Percentiles rank a stretch among this genome's conserved stretches.
Evolutionary conservation across 306 rosid genomes (phyloP).

Genomic region (Quercus agrifolia): DNA sequence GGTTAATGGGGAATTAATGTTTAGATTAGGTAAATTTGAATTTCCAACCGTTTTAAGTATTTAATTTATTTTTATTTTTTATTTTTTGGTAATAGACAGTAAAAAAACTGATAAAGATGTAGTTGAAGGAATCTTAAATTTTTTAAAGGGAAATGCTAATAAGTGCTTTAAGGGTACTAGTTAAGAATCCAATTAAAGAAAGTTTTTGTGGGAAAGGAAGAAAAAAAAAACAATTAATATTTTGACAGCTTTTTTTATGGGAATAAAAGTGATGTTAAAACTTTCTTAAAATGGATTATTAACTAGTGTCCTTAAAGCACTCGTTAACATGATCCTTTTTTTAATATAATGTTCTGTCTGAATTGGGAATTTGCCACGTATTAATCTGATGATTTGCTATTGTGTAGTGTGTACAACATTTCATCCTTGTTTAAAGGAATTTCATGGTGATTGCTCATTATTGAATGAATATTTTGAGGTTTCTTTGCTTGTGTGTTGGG

Average conservation of each 20-base stretch:
- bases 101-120: not conserved
- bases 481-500: slow-evolving; percentile 3
- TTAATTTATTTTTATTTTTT: not conserved
- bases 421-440: not conserved
- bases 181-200: no score
- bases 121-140: no score
- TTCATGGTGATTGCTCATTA: not conserved
- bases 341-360: not conserved
- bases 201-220: no score
- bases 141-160: not conserved
- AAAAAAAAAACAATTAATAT: no score
- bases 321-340: not conserved
- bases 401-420: not conserved
- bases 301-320: no score
- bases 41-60: slow-evolving; percentile 10
- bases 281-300: no score
- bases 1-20: not conserved
- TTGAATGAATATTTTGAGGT: not conserved
- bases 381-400: not conserved
- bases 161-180: no score
- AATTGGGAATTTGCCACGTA: no score
- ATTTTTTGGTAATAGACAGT: not conserved
- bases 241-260: no score
- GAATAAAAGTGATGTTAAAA: no score
- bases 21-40: not conserved